Percentiles rank a stretch among this genome's conserved stretches.
These are phyloP conservation scores for Barnettozyma salicaria DNA, from an alignment of 805 yeast genomes.

Conservation along the genomic window DNA sequence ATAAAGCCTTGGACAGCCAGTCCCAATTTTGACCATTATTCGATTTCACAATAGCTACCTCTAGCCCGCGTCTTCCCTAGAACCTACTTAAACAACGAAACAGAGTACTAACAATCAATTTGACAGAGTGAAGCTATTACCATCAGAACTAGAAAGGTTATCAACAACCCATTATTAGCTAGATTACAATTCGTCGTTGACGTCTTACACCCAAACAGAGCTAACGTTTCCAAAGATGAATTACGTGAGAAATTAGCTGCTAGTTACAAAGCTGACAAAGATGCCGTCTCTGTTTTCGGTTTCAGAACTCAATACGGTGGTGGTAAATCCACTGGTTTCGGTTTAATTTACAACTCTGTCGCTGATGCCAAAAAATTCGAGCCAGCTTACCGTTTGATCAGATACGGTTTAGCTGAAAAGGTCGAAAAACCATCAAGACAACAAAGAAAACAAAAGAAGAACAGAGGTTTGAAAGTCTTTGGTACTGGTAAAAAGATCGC, in stretches of 20 bases:
- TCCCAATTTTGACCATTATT: no score
- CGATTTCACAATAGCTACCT: no score
- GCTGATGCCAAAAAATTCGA: constrained; percentile 98
- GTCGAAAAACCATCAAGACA: constrained; percentile 98
- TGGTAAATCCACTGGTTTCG: constrained; percentile 99
- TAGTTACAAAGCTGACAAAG: constrained; percentile 87
- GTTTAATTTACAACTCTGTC: constrained; percentile 95
- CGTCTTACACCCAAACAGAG: constrained; percentile 98
- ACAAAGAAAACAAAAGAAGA: constrained; percentile 99
- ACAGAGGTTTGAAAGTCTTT: constrained; percentile 98
- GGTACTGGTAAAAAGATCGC: constrained; percentile 97
- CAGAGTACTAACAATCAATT: constrained; percentile 18
- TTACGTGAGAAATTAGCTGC: constrained; percentile 90
- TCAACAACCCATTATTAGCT: constrained; percentile 97
- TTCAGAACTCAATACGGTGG: constrained; percentile 99
- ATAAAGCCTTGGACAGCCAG: no score
- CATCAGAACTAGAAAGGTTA: constrained; percentile 98
- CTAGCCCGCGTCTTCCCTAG: no score
- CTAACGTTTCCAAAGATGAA: constrained; percentile 99
- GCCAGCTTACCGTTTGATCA: constrained; percentile 98
- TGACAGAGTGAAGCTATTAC: constrained; percentile 97
- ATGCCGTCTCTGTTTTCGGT: constrained; percentile 95
- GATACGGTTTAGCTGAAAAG: constrained; percentile 96
- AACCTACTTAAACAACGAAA: no score
- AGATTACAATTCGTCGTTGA: constrained; percentile 99